Percentiles rank a stretch among this genome's conserved stretches.
These are phyloP conservation scores for Sarcomyxa edulis DNA, from an alignment of 768 basidiomycete genomes.

Conservation along the genomic window DNA sequence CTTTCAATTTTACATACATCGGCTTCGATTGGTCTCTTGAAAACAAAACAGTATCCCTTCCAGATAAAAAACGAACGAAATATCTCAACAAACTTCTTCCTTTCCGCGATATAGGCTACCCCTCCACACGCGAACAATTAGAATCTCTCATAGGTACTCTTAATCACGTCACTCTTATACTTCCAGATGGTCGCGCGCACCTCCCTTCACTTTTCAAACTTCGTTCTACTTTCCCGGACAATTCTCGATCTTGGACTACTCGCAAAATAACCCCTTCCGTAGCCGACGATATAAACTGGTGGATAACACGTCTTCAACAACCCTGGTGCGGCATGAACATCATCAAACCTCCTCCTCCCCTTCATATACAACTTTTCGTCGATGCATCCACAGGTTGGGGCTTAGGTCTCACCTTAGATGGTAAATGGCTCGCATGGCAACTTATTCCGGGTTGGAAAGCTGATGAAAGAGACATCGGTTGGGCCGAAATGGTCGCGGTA, in stretches of 20 bases:
- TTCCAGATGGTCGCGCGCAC: constrained; percentile 12
- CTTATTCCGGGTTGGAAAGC: constrained; percentile 11
- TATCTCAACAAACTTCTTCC: background rate
- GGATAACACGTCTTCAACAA: constrained; percentile 9
- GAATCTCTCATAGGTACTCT: constrained; percentile 22
- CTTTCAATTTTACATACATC: constrained; percentile 12
- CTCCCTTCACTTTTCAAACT: constrained; percentile 21
- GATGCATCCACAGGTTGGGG: constrained; percentile 17
- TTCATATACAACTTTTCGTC: constrained; percentile 11
- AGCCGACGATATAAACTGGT: constrained; percentile 24
- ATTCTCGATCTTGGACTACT: too few relatives aligned
- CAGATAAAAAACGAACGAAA: background rate
- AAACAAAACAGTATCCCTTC: constrained; percentile 16
- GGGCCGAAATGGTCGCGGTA: constrained; percentile 19
- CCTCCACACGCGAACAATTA: background rate
- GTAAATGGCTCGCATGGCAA: constrained; percentile 15
- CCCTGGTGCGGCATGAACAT: background rate
- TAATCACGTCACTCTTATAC: constrained; percentile 22
- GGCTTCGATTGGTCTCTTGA: constrained; percentile 25
- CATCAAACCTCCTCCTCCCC: background rate
- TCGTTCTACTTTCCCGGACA: constrained; percentile 12
- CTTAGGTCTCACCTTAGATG: constrained; percentile 11
- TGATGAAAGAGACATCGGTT: constrained; percentile 16
- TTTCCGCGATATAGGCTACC: background rate
- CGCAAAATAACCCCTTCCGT: constrained; percentile 12